Evolutionary conservation across 495 filamentous ascomycete genomes (phyloP), one percentile per base, ranked within the genome.

Genomic region (Penicillium coprophilum): DNA sequence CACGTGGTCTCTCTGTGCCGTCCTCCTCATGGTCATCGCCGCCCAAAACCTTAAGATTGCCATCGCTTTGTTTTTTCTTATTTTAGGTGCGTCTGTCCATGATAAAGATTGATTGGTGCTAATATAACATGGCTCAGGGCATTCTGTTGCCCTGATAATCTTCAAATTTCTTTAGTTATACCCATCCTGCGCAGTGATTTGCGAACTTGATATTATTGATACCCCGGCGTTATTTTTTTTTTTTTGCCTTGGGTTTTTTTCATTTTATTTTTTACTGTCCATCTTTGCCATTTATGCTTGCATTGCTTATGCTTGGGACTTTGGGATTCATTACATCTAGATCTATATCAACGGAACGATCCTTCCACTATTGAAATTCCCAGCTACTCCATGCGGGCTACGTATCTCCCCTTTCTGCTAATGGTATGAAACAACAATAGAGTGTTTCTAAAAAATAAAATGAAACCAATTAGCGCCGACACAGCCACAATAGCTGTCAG

Each of bases 1-100:
- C 0, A 27, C 56, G 8, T 71, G 71, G 70, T 60, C 55, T 5
- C 9, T 69, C 1, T 66, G 55, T 17, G 57, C 61, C 21, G 21
- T 71, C 20, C 46, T 74, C 36, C 24, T 70, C 21, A 50, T 66
- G 39, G 6, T 67, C 1, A 53, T 72, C 44, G 65, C 60, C 0
- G 52, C 55, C 4, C 69, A 72, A 38, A 72, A 63, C 30, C 34
- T 61, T 13, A 69, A 47, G 32, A 34, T 61, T 43, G 61, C 60
- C 15, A 54, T 67, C 20, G 38, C 47, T 27, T 24, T 70, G 5
- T 19, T 68, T 17, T 52, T 66, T 34, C 44, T 74, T 21, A 50
- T 61, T 46, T 45, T 57, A 28, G 59, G 68, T 71, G 50, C 32
- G 62, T 51, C 13, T 8, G 13, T 9, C 23, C 9, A 15, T n/a